Evolutionary conservation across 345 rosid genomes (phyloP), one percentile per base, ranked within the genome.

Genomic region (Brassica carinata): DNA sequence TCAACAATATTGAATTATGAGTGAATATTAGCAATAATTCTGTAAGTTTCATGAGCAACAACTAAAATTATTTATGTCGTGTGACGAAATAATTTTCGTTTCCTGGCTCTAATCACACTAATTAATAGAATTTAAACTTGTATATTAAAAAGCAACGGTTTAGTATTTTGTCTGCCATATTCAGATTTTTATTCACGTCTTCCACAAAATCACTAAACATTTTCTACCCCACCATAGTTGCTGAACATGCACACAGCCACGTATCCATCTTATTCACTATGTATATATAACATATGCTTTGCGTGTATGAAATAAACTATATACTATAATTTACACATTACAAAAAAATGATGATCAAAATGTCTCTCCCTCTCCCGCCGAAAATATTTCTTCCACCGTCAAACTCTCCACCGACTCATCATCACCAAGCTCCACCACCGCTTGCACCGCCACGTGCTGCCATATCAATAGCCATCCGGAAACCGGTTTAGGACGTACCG

Each of bases 381-480:
- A 82, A 74, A 63, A 73, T 73, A 68, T 84, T 89, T 68, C 81
- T 85, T 2, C 81, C 87, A 8, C 80, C 81, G 63, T 5, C 19
- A 23, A 79, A 75, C 8, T 69, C 79, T 31, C 85, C 85, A 43
- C 70, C 83, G 63, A 51, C 62, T 9, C 85, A 79, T 14, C 85
- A 79, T 43, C 87, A 75, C 66, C 86, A 43, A 62, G 63, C 80
- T 34, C 77, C 81, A 11, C 27, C 74, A 33, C 81, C 78, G 0
- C 74, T 76, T 26, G 69, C 82, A 30, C 85, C 80, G 8, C 80
- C 79, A 19, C 86, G 87, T 0, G 83, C 73, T 64, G 93, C 88
- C 15, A 84, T 87, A 75, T 85, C 94, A 38, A 89, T 89, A 69
- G 71, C 91, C 2, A 57, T 82, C 33, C 90, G 8, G 85, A 75